A percentile compares a stretch with the other conserved stretches of the same genome.
These are phyloP conservation scores for Leccinum variicolor DNA, from an alignment of 768 basidiomycete genomes.

Conservation along the genomic window DNA sequence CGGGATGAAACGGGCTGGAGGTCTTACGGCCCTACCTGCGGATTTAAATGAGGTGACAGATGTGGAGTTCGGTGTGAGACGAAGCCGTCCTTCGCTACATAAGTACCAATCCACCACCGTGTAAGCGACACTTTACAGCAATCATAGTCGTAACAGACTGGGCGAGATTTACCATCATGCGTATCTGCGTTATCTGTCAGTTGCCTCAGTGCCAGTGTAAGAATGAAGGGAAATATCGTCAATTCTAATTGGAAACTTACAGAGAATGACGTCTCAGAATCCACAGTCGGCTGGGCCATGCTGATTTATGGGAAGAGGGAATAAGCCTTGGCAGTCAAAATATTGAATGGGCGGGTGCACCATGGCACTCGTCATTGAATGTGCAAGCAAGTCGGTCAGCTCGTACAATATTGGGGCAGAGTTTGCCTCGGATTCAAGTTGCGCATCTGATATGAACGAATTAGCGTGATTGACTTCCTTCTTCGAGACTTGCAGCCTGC, in stretches of 20 bases:
- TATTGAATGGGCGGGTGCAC: background rate
- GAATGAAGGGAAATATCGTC: background rate
- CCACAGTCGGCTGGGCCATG: background rate
- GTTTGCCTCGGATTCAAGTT: background rate
- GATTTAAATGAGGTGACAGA: too few species aligned
- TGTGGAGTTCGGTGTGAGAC: too few species aligned
- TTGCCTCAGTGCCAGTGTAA: background rate
- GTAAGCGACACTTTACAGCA: background rate
- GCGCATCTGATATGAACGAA: background rate
- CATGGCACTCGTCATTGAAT: background rate
- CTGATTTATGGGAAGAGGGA: background rate
- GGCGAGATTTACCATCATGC: too few species aligned
- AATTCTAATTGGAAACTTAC: too few species aligned
- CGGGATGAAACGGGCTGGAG: too few species aligned
- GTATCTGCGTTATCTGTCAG: background rate
- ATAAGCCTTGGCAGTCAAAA: background rate
- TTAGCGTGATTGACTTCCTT: background rate
- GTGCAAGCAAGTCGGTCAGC: background rate
- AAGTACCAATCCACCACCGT: too few species aligned
- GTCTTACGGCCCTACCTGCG: too few species aligned
- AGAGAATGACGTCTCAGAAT: background rate
- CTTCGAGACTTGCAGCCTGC: background rate
- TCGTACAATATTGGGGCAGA: background rate
- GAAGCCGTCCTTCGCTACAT: too few species aligned
- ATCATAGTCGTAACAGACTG: background rate